Evolutionary conservation across 2,329 filamentous ascomycete genomes (phyloP).

Genomic region (Xylaria multiplex): DNA sequence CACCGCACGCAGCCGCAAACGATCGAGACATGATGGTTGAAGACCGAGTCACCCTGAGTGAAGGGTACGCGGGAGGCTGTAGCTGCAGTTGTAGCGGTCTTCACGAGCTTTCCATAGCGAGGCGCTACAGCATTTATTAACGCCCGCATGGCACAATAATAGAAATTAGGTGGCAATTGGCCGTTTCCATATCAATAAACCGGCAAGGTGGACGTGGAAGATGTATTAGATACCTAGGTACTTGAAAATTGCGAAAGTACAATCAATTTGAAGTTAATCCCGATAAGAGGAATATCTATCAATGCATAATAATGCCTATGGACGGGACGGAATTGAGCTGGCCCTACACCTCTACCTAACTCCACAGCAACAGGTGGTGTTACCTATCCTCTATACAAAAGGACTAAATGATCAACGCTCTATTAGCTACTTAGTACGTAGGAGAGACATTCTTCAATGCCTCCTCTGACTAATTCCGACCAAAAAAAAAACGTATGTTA

Average conservation of each 20-base stretch:
- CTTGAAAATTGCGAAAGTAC: constrained; percentile 15
- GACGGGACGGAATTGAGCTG: neutral
- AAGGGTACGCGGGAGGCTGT: constrained; percentile 25
- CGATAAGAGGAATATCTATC: constrained; percentile 17
- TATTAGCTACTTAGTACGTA: too few species aligned
- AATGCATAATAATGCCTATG: constrained; percentile 1
- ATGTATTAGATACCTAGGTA: neutral
- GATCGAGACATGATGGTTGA: constrained; percentile 7
- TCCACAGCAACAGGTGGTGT: too few species aligned
- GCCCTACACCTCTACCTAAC: too few species aligned
- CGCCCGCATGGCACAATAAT: constrained; percentile 41
- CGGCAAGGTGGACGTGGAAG: constrained; percentile 7
- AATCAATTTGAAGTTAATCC: neutral
- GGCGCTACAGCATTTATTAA: constrained; percentile 41
- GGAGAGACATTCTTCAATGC: neutral
- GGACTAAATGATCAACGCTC: too few species aligned
- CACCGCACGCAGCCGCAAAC: constrained; percentile 35
- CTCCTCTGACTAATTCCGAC: neutral
- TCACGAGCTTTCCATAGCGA: constrained; percentile 45
- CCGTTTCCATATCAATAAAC: constrained; percentile 38
- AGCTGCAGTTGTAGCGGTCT: constrained; percentile 29
- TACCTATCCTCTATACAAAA: too few species aligned
- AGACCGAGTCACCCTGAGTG: neutral
- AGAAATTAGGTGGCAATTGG: constrained; percentile 31
- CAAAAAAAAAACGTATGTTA: neutral